Conservation (phyloP, 257 asterid species). For the Verbascum thapsus region DNA sequence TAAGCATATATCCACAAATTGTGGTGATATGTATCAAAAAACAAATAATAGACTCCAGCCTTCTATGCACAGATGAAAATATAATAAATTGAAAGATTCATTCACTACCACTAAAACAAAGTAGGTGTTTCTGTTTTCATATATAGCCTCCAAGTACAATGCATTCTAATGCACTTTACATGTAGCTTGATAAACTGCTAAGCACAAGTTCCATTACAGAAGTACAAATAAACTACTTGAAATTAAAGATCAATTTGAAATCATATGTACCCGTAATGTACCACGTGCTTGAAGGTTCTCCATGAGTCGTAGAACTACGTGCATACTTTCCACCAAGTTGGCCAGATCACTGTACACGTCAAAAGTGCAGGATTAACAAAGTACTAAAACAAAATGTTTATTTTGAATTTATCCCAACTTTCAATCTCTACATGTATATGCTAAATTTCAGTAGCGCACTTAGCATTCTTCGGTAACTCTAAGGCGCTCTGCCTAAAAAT, state of each 20-base stretch:
- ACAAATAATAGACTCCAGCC: not conserved
- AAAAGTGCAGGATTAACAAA: constrained; percentile 32
- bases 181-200: constrained; percentile 10
- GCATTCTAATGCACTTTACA: constrained; percentile 5
- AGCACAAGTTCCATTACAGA: not conserved
- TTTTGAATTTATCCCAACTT: constrained; percentile 13
- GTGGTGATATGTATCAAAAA: constrained; percentile 6
- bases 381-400: constrained; percentile 8
- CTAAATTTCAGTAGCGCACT: constrained; percentile 15
- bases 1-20: not conserved
- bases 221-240: constrained; percentile 18
- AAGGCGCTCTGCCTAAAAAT: constrained; percentile 7
- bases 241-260: constrained; percentile 18
- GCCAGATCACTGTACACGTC: constrained; percentile 77
- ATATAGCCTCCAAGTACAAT: too few species aligned
- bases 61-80: not conserved
- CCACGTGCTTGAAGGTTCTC: constrained; percentile 92
- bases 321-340: constrained; percentile 83
- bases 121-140: too few species aligned
- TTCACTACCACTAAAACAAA: too few species aligned
- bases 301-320: constrained; percentile 71
- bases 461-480: not conserved
- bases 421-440: constrained; percentile 11
- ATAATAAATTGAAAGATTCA: not conserved
- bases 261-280: constrained; percentile 70